Percentiles rank a stretch among this genome's conserved stretches.
These are phyloP conservation scores for Poa annua DNA, from an alignment of 176 grass and related monocot species.

Conservation along the genomic window DNA sequence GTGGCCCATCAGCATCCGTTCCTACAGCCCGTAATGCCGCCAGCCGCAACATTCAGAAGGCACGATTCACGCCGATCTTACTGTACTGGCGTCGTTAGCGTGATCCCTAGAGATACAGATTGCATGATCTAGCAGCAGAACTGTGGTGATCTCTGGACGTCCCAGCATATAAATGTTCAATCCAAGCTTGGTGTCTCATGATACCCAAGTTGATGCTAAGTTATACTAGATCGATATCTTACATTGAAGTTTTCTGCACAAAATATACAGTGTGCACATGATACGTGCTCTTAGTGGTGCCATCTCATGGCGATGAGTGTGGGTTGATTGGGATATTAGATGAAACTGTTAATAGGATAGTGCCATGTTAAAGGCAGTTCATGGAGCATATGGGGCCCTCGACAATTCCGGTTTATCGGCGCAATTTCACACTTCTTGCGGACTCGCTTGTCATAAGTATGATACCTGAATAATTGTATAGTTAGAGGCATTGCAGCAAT, in stretches of 20 bases:
- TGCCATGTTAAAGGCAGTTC: not conserved
- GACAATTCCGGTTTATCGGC: not conserved
- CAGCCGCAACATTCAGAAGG: not conserved
- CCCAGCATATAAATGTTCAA: not conserved
- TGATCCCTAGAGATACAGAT: not conserved
- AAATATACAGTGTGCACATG: not conserved
- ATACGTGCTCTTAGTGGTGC: not conserved
- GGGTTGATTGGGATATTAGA: conserved; percentile 17
- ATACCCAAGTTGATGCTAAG: not conserved
- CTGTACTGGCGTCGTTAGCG: not conserved
- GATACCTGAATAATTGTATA: not conserved
- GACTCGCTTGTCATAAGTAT: too few species aligned
- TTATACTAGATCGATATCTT: not conserved
- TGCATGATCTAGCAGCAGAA: conserved; percentile 4
- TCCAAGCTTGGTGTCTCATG: not conserved
- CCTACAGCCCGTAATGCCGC: not conserved
- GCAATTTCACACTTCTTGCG: not conserved
- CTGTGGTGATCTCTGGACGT: not conserved
- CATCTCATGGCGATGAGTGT: not conserved
- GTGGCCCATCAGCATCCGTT: not conserved
- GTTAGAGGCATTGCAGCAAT: not conserved
- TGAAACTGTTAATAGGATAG: not conserved
- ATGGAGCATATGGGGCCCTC: too few species aligned
- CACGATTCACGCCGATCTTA: not conserved
- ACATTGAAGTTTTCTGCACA: not conserved